Base-by-base conservation (phyloP, 495 filamentous ascomycete genomes). In the Xylaria bambusicola region DNA sequence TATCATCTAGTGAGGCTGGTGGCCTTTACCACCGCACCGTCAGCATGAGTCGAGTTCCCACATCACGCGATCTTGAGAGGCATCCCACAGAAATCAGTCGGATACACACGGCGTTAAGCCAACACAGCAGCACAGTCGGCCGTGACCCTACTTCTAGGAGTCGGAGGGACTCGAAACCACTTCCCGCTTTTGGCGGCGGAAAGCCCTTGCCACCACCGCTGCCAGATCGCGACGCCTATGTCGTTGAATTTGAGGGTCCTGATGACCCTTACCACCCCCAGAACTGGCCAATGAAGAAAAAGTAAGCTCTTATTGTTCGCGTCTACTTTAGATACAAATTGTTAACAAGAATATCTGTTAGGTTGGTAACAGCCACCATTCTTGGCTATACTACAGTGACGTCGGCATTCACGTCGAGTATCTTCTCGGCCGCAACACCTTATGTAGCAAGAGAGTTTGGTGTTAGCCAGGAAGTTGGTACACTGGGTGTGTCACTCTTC, bases 201-300 rank as follows among this genome's bases (percentile, higher is more conserved):
- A 94, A 92, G 71, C 81, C 87, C 10, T 92, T 86, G 72, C 92
- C 91, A 9, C 90, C 88, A 3, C 77, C 72, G 0, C 69, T 95
- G 40, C 89, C 89, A 5, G 83, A 83, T 21, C 80, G 81, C 63
- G 92, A 94, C 64, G 85, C 88, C 58, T 96, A 94, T 75, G 90
- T 95, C 1, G 92, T 96, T 17, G 92, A 93, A 63, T 96, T 95
- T 62, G 84, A 87, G 49, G 89, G 91, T 0, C 84, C 82, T 1
- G 81, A 90, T 62, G 91, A 96, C 70, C 90, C 90, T 9, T 65
- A 88, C 42, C 88, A 96, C 71, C 87, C 91, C 0, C 87, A 89
- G 72, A 96, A 96, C 71, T 96, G 92, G 92, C 78, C 87, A 0
- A 66, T 88, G 24, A 80, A 66, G 60, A 91, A 88, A 75, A 95